A percentile compares a stretch with the other conserved stretches of the same genome.
Evolutionary conservation across 2,329 filamentous ascomycete species (phyloP).

Genomic region (Grosmannia huntii): DNA sequence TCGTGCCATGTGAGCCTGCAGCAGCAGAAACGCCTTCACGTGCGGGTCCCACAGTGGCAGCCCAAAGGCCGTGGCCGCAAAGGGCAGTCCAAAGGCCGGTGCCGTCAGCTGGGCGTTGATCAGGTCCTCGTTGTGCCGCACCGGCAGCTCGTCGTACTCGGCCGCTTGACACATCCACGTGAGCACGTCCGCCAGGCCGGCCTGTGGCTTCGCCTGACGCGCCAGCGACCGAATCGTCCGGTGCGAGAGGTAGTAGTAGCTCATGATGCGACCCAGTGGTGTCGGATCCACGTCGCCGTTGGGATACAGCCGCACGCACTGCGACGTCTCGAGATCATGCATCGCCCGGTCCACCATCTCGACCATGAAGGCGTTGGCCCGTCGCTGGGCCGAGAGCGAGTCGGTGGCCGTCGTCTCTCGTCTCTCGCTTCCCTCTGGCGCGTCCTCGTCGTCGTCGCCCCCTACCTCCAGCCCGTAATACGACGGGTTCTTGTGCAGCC

Average conservation of each 20-base stretch:
- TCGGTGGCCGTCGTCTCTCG: too few relatives aligned
- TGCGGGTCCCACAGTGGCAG: constrained; percentile 98
- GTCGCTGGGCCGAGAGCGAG: constrained; percentile 59
- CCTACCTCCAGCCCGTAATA: constrained; percentile 95
- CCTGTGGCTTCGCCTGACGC: constrained; percentile 48
- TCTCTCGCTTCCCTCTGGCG: neutral
- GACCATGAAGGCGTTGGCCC: constrained; percentile 91
- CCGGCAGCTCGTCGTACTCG: constrained; percentile 94
- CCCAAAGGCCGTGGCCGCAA: constrained; percentile 39
- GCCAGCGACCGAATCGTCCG: constrained; percentile 82
- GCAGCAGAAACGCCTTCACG: constrained; percentile 84
- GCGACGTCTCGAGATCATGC: constrained; percentile 66
- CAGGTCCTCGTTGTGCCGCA: constrained; percentile 95
- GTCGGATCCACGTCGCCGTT: constrained; percentile 87
- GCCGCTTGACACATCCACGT: constrained; percentile 88
- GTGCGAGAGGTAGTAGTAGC: constrained; percentile 96
- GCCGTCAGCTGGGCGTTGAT: constrained; percentile 85
- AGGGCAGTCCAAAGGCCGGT: constrained; percentile 51
- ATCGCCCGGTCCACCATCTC: constrained; percentile 82
- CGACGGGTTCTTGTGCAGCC: constrained; percentile 94
- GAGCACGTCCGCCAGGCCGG: constrained; percentile 65
- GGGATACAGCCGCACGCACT: constrained; percentile 68
- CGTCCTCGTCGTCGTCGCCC: constrained; percentile 49
- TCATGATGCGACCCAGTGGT: constrained; percentile 94
- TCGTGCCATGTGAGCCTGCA: constrained; percentile 91